phyloP scores from a whole-genome alignment of 129 eudicot genomes.

The Gnaphalium uliginosum region DNA sequence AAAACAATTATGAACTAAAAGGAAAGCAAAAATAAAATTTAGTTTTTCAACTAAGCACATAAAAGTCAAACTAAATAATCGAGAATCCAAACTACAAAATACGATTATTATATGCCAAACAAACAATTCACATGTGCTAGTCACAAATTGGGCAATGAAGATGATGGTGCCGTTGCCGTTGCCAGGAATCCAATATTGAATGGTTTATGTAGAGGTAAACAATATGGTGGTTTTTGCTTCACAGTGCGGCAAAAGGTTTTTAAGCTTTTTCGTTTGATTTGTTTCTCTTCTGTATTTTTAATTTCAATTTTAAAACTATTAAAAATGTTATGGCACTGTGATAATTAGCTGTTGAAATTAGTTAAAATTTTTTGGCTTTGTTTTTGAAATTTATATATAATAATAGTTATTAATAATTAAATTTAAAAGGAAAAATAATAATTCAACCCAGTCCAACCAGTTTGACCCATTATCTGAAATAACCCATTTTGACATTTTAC shows the following conservation, averaged over 20 bases:
- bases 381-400: not conserved
- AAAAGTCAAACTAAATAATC: not conserved
- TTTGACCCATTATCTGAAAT: too few species aligned
- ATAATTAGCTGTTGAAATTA: not conserved
- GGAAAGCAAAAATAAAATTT: not conserved
- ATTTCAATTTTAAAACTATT: not conserved
- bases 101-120: too few species aligned
- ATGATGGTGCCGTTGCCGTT: too few species aligned
- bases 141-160: too few species aligned
- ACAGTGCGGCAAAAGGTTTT: not conserved
- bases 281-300: not conserved
- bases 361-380: not conserved
- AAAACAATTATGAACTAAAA: not conserved
- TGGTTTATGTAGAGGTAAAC: not conserved
- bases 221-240: not conserved
- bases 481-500: not conserved
- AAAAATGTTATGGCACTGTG: not conserved
- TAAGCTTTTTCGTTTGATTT: not conserved
- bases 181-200: not conserved
- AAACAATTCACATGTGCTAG: too few species aligned
- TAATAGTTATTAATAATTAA: too few species aligned
- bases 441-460: not conserved
- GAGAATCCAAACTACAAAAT: not conserved
- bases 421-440: too few species aligned
- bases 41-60: not conserved